phyloP scores from a whole-genome alignment of 225 moss, liverwort and hornwort genomes.

The Pleurozium schreberi region DNA sequence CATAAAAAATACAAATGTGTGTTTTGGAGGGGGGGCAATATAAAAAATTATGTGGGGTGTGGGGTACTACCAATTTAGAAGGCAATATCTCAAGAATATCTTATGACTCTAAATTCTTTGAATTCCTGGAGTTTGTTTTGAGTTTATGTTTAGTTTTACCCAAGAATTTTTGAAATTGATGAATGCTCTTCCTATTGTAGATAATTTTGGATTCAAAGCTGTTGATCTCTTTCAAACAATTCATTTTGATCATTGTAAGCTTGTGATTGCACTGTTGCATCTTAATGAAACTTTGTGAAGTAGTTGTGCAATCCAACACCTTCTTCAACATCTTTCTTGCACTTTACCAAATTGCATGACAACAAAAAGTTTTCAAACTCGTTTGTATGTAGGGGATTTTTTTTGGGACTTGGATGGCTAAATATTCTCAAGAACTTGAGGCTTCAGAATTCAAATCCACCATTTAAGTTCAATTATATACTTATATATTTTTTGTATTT shows the following conservation, averaged over 20 bases:
- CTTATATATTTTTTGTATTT: background rate
- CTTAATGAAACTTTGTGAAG: background rate
- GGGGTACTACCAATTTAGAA: no score
- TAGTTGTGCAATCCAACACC: no score
- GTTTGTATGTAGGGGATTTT: background rate
- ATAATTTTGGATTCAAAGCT: background rate
- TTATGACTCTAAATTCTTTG: background rate
- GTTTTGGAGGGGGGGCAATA: no score
- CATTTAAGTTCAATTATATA: no score
- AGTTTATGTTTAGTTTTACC: background rate
- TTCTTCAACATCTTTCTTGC: background rate
- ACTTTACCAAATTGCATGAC: background rate
- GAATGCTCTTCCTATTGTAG: background rate
- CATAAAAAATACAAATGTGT: no score
- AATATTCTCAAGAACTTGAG: background rate
- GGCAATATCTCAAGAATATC: background rate
- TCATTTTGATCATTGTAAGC: background rate
- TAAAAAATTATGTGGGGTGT: no score
- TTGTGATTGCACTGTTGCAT: background rate
- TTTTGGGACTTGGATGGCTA: accelerated
- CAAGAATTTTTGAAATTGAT: background rate
- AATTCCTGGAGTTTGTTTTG: background rate
- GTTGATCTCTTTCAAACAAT: background rate
- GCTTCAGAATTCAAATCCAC: background rate
- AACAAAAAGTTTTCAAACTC: background rate